Evolutionary conservation across 108 stramenopile species (phyloP), one percentile per base, ranked within the genome.

Genomic region (Epipyxis sp.): DNA sequence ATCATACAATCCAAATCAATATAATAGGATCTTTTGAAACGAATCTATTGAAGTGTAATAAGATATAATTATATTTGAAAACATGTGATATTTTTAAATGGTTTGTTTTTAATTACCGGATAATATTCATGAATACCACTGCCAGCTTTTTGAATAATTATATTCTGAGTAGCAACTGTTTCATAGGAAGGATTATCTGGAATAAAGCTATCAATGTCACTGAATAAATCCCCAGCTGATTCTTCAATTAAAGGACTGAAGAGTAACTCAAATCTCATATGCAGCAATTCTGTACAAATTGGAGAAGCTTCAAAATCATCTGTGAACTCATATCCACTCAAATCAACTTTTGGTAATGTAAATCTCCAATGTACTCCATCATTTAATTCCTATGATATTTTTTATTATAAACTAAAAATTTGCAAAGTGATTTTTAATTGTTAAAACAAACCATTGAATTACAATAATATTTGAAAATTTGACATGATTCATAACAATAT

Each of bases 331-430:
- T n/a, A n/a, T n/a, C n/a, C n/a, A 13, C 13, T 13, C 13, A 50
- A 20, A 65, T 29, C 27, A 16, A 65, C 3, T 10, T 16, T 32
- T 13, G 71, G 71, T 13, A 74, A 29, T 34, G 71, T 74, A 13
- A 74, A 42, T 35, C 71, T 13, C 71, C 71, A 74, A 42, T 34
- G 32, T 6, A 57, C 71, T 35, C 71, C 71, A 13, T 74, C 71
- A 42, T 74, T 74, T 27, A 74, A 42, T 42, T 74, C 71, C 71
- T 74, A 42, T 13, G 6, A 67, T 67, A 13, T 13, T 67, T 20
- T 13, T 6, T 43, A n/a, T n/a, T n/a, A n/a, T n/a, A n/a, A n/a
- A n/a, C n/a, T n/a, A n/a, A n/a, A n/a, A n/a, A n/a, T n/a, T n/a
- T n/a, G n/a, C n/a, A n/a, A n/a, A n/a, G n/a, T n/a, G n/a, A n/a